Conservation (phyloP, 2,329 filamentous ascomycete species). For the Arthroderma sp. region DNA sequence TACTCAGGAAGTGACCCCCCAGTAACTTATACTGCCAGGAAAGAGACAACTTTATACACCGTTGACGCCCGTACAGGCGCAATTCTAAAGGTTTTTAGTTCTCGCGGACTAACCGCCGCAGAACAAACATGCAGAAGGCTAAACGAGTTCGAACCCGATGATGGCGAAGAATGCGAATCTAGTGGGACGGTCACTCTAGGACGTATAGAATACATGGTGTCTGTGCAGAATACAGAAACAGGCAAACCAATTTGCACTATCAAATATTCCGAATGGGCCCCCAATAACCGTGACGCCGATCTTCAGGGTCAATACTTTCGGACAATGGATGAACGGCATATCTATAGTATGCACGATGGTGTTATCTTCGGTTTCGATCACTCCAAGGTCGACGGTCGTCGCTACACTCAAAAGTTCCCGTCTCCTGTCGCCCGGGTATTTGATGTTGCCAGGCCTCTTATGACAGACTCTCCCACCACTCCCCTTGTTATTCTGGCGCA, state of each 20-base stretch:
- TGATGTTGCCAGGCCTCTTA: constrained; percentile 65
- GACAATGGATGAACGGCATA: constrained; percentile 76
- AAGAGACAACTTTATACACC: constrained; percentile 79
- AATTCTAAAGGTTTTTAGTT: constrained; percentile 72
- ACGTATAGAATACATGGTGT: constrained; percentile 78
- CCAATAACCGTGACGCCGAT: constrained; percentile 82
- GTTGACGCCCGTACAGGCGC: constrained; percentile 76
- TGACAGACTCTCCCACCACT: constrained; percentile 52
- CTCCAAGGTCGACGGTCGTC: constrained; percentile 39
- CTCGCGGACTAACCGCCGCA: constrained; percentile 55
- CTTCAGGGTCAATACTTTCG: constrained; percentile 67
- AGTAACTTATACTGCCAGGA: constrained; percentile 80
- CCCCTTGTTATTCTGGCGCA: constrained; percentile 78
- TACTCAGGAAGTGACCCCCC: constrained; percentile 62
- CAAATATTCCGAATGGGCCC: constrained; percentile 86
- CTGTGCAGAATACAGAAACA: constrained; percentile 62
- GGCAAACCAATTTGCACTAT: constrained; percentile 73
- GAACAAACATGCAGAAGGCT: constrained; percentile 63
- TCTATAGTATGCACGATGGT: constrained; percentile 77
- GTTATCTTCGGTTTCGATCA: constrained; percentile 69
- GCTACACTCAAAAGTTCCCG: constrained; percentile 56
- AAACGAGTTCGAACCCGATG: constrained; percentile 44
- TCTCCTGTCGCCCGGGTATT: constrained; percentile 79
- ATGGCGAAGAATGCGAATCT: constrained; percentile 63
- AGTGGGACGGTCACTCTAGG: constrained; percentile 71